These are phyloP conservation scores for Bacterosira constricta DNA, from an alignment of 108 stramenopile genomes.

Conservation along the genomic window DNA sequence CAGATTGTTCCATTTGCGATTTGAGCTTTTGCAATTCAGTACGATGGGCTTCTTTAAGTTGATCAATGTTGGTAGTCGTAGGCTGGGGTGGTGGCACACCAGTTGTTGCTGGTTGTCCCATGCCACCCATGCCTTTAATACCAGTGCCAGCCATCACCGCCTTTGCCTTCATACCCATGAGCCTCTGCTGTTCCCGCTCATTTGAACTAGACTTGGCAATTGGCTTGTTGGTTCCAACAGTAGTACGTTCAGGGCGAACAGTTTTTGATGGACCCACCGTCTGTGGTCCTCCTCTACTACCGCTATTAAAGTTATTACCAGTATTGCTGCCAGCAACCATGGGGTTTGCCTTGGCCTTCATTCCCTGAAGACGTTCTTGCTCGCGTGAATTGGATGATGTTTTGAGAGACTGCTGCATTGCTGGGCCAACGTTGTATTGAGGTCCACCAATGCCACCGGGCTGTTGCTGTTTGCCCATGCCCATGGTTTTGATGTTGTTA, in stretches of 20 bases:
- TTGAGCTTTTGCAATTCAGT: slow-evolving; percentile 23
- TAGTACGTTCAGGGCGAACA: slow-evolving; percentile 2
- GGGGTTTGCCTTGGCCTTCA: slow-evolving; percentile 2
- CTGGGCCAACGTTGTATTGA: slow-evolving; percentile 5
- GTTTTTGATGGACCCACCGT: not conserved
- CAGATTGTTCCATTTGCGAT: slow-evolving; percentile 14
- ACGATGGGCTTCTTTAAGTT: slow-evolving; percentile 14
- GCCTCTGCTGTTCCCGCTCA: slow-evolving; percentile 42
- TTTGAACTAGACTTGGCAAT: slow-evolving; percentile 26
- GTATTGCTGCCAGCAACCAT: not conserved
- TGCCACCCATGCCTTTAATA: slow-evolving; percentile 4
- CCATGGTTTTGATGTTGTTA: slow-evolving; percentile 11
- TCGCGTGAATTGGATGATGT: slow-evolving; percentile 23
- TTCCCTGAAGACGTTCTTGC: slow-evolving; percentile 16
- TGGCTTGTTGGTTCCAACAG: slow-evolving; percentile 1
- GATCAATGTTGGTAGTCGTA: not conserved
- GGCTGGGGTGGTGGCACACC: slow-evolving; percentile 5
- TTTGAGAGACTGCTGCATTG: slow-evolving; percentile 7
- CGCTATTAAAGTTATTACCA: not conserved
- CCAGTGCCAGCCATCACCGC: too few relatives aligned
- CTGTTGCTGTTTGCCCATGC: not conserved
- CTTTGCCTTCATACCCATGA: slow-evolving; percentile 23
- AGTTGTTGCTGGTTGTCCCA: not conserved
- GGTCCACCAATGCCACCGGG: not conserved
- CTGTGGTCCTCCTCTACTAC: not conserved